Conservation (phyloP, 371 early-diverging fungal species). For the Dinochytrium kinnereticum region DNA sequence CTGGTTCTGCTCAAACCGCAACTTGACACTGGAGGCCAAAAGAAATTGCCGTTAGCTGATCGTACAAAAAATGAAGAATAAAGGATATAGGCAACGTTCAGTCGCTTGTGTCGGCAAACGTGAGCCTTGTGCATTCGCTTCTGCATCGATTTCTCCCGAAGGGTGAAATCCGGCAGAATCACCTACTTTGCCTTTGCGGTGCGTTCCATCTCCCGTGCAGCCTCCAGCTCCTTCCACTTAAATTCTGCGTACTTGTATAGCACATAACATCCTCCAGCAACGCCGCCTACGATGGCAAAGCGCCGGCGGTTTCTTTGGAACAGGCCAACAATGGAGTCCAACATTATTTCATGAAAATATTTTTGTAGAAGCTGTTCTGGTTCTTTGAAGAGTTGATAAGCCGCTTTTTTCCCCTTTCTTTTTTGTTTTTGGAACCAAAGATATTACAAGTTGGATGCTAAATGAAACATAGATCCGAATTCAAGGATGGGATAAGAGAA, state of each 20-base stretch:
- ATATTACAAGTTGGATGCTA: background rate
- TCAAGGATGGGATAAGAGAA: background rate
- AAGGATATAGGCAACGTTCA: no score
- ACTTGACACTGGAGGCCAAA: conserved; percentile 79
- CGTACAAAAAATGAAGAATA: no score
- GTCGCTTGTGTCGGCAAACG: no score
- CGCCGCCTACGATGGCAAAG: conserved; percentile 56
- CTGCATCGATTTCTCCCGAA: no score
- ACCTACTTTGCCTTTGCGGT: conserved; percentile 80
- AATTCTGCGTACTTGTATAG: conserved; percentile 74
- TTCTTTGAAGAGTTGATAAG: no score
- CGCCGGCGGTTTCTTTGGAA: conserved; percentile 33
- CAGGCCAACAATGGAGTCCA: background rate
- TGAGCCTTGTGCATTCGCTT: no score
- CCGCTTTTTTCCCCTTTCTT: no score
- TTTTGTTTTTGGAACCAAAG: no score
- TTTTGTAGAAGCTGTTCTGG: no score
- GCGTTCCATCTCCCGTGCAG: conserved; percentile 63
- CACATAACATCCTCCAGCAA: conserved; percentile 74
- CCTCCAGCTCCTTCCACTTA: conserved; percentile 75
- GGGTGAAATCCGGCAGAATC: no score
- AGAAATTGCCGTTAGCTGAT: no score
- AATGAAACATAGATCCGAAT: background rate
- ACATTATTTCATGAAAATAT: background rate
- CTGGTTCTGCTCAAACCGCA: conserved; percentile 93